Conservation (phyloP, 495 filamentous ascomycete species). For the Trichoderma reesei region DNA sequence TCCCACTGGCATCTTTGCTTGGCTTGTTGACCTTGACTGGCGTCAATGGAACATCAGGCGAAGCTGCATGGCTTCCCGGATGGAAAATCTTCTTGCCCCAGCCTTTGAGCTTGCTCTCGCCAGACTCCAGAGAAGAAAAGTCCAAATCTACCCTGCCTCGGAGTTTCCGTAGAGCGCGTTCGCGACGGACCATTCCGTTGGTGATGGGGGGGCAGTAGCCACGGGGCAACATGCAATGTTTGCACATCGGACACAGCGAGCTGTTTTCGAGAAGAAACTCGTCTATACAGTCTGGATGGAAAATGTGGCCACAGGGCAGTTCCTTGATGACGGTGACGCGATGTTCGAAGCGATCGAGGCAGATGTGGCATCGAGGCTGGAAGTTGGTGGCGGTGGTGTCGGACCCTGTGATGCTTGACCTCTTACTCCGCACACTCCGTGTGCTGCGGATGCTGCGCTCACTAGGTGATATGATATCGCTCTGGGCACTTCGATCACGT, state of each 20-base stretch:
- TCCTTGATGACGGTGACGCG: slow-evolving; percentile 63
- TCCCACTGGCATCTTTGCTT: background rate
- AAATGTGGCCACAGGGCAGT: slow-evolving; percentile 82
- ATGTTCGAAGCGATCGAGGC: slow-evolving; percentile 69
- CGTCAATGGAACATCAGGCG: slow-evolving; percentile 4
- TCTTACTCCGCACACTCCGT: slow-evolving; percentile 12
- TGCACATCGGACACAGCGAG: slow-evolving; percentile 82
- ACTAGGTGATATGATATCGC: slow-evolving; percentile 9
- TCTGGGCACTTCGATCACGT: slow-evolving; percentile 10
- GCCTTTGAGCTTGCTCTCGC: slow-evolving; percentile 7
- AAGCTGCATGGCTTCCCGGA: background rate
- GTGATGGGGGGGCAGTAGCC: slow-evolving; percentile 64
- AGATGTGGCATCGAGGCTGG: slow-evolving; percentile 75
- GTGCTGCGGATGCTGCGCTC: background rate
- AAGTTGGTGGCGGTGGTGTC: slow-evolving; percentile 36
- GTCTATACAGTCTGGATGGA: slow-evolving; percentile 84
- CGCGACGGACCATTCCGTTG: slow-evolving; percentile 73
- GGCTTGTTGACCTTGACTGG: slow-evolving; percentile 14
- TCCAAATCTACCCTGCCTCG: slow-evolving; percentile 20
- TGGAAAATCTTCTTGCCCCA: slow-evolving; percentile 17
- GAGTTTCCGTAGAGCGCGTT: slow-evolving; percentile 46
- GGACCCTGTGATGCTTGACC: slow-evolving; percentile 11
- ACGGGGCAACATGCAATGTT: slow-evolving; percentile 56
- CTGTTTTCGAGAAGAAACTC: slow-evolving; percentile 59
- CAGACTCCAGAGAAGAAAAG: slow-evolving; percentile 12